Base-by-base conservation (phyloP, 441 rosid genomes). In the Syzygium syzygioides region DNA sequence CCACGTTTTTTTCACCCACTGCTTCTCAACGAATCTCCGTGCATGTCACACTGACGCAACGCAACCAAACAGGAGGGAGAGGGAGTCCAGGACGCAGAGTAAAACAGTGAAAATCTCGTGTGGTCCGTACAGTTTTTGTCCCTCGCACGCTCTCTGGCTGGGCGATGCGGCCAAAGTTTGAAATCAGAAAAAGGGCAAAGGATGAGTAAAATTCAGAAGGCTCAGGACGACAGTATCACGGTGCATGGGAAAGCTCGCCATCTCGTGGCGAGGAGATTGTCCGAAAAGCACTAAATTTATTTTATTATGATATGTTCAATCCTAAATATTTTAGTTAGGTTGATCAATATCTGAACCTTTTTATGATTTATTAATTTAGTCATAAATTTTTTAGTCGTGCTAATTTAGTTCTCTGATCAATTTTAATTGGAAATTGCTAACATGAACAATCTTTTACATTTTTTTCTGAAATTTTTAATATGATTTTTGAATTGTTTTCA, bases 361-460 rank as follows among this genome's bases (percentile, higher is more conserved):
- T 64, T 18, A 0, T 1, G 11, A 15, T 64, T 30, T 64, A 0
- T 14, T 7, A n/a, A 62, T 28, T 28, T 13, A 3, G 0, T 28
- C 1, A 60, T 28, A 10, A 0, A n/a, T 62, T n/a, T n/a, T n/a
- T n/a, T 62, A 11, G 0, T 14, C 9, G 0, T 62, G 20, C 0
- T 0, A 18, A 15, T 64, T 8, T 8, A 28, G 20, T 62, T 20
- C 8, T 45, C 48, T 1, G 9, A 45, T 0, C 2, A 45, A 45
- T 45, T 41, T 45, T 45, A 9, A 1, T 45, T 7, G 2, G 48
- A 45, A 45, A 45, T 45, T 45, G 12, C 2, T 62, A 0, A 62
- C 1, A 0, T n/a, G 2, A 15, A 62, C 14, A 14, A 7, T 14
- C 7, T 14, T 62, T 6, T 14, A 0, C 2, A 28, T 26, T 2